phyloP scores from a whole-genome alignment of 768 basidiomycete genomes.

The Cystofilobasidium bisporidii region DNA sequence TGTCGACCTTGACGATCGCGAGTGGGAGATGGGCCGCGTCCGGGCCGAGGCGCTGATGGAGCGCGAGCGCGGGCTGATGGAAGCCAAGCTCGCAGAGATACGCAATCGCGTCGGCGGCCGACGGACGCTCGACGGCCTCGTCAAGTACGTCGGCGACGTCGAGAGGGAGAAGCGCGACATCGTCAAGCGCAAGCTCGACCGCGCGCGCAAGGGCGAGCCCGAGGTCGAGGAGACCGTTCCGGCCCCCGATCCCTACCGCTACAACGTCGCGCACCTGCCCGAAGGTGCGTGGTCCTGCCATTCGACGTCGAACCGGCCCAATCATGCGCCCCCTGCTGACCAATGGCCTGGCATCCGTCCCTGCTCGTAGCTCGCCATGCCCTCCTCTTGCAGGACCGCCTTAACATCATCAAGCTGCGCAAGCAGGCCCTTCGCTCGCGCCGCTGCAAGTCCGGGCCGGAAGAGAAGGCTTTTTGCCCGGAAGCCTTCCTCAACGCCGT shows the following conservation, averaged over 20 bases:
- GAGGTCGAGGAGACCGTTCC: slow-evolving; percentile 42
- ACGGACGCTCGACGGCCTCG: slow-evolving; percentile 62
- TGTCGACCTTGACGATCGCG: slow-evolving; percentile 81
- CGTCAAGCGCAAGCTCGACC: slow-evolving; percentile 48
- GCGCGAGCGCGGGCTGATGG: slow-evolving; percentile 73
- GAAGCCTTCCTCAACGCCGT: slow-evolving; percentile 95
- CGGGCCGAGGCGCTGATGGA: slow-evolving; percentile 69
- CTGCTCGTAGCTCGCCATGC: slow-evolving; percentile 71
- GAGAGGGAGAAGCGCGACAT: slow-evolving; percentile 65
- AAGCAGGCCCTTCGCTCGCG: slow-evolving; percentile 76
- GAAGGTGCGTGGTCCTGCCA: slow-evolving; percentile 56
- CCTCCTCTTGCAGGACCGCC: slow-evolving; percentile 70
- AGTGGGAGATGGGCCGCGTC: slow-evolving; percentile 80
- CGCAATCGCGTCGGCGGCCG: slow-evolving; percentile 78
- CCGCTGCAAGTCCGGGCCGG: slow-evolving; percentile 76
- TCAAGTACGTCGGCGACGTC: slow-evolving; percentile 67
- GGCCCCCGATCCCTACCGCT: slow-evolving; percentile 68
- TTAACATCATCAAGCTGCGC: slow-evolving; percentile 74
- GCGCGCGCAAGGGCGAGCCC: slow-evolving; percentile 38
- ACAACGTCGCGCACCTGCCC: slow-evolving; percentile 78
- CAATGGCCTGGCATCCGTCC: not conserved
- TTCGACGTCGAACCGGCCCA: not conserved
- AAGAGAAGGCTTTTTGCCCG: slow-evolving; percentile 82
- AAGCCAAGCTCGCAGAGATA: slow-evolving; percentile 76
- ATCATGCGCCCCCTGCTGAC: slow-evolving; percentile 7